Percentiles rank a stretch among this genome's conserved stretches.
These are phyloP conservation scores for Mortierella antarctica DNA, from an alignment of 192 early-diverging fungal genomes.

Conservation along the genomic window DNA sequence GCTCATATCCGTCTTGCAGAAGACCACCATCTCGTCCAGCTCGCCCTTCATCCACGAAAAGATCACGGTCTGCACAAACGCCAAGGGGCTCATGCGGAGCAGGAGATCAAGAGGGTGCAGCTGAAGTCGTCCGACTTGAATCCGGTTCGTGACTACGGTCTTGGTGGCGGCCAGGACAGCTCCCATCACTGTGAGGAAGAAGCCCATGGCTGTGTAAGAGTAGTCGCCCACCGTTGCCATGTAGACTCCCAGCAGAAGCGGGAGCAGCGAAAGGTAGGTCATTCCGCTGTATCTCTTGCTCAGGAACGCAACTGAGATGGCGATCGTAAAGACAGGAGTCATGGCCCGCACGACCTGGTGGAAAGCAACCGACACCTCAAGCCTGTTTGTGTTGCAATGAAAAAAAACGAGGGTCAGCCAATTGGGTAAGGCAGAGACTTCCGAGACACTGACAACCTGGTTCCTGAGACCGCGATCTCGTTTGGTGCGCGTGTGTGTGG, in stretches of 20 bases:
- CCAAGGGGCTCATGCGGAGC: constrained; percentile 81
- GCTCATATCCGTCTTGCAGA: constrained; percentile 57
- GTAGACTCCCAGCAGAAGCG: constrained; percentile 79
- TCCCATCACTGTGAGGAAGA: constrained; percentile 83
- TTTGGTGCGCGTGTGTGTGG: too few species aligned
- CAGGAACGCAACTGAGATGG: constrained; percentile 71
- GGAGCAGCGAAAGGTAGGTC: constrained; percentile 71
- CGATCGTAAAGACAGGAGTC: constrained; percentile 82
- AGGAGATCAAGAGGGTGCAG: constrained; percentile 86
- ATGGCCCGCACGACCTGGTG: constrained; percentile 89
- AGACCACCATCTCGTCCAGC: constrained; percentile 53
- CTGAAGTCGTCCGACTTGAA: constrained; percentile 82
- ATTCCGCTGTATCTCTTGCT: constrained; percentile 63
- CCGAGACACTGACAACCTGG: too few species aligned
- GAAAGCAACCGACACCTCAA: constrained; percentile 63
- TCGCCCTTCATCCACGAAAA: constrained; percentile 78
- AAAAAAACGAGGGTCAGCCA: not conserved
- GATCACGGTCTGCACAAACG: constrained; percentile 76
- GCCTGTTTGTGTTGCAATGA: constrained; percentile 14
- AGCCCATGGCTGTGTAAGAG: constrained; percentile 74
- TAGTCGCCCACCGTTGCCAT: constrained; percentile 89
- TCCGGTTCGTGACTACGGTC: constrained; percentile 84
- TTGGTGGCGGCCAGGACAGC: constrained; percentile 82
- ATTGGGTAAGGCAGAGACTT: not conserved
- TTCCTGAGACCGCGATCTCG: too few species aligned